Evolutionary conservation across 2,329 filamentous ascomycete species (phyloP).

Genomic region (Aspergillus sp.): DNA sequence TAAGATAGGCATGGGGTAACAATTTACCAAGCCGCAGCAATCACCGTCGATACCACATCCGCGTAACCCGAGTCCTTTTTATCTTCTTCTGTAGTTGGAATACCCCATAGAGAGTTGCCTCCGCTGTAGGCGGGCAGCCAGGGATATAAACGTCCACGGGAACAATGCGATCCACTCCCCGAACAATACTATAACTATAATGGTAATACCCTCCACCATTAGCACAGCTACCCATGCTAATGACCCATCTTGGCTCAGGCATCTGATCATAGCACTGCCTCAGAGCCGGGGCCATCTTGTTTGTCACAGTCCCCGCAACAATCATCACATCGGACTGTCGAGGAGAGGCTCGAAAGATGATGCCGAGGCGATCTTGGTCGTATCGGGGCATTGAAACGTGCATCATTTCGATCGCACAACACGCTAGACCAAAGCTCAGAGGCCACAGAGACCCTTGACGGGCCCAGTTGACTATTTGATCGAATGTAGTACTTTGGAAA

Average conservation of each 20-base stretch:
- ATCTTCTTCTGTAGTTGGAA: slow-evolving; percentile 79
- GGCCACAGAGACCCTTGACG: slow-evolving; percentile 85
- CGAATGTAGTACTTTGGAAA: slow-evolving; percentile 5
- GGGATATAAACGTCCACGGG: slow-evolving; percentile 81
- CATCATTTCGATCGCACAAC: slow-evolving; percentile 93
- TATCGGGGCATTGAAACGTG: slow-evolving; percentile 83
- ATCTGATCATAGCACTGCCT: slow-evolving; percentile 93
- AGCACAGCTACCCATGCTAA: slow-evolving; percentile 81
- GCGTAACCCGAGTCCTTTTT: slow-evolving; percentile 52
- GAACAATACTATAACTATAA: slow-evolving; percentile 77
- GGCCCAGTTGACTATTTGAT: slow-evolving; percentile 67
- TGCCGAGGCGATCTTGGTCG: slow-evolving; percentile 83
- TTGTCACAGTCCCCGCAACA: slow-evolving; percentile 84
- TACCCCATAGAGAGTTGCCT: slow-evolving; percentile 61
- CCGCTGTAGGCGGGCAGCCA: slow-evolving; percentile 63
- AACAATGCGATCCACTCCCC: slow-evolving; percentile 74
- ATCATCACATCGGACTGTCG: slow-evolving; percentile 91
- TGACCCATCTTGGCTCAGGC: slow-evolving; percentile 86
- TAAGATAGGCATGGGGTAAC: too few relatives aligned
- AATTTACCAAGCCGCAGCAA: background rate
- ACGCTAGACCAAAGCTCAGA: slow-evolving; percentile 84
- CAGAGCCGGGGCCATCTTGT: slow-evolving; percentile 91
- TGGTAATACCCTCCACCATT: slow-evolving; percentile 87
- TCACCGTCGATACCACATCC: slow-evolving; percentile 53
- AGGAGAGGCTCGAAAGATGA: slow-evolving; percentile 87